Evolutionary conservation across 768 basidiomycete genomes (phyloP).

Genomic region (Lentinula sp.): DNA sequence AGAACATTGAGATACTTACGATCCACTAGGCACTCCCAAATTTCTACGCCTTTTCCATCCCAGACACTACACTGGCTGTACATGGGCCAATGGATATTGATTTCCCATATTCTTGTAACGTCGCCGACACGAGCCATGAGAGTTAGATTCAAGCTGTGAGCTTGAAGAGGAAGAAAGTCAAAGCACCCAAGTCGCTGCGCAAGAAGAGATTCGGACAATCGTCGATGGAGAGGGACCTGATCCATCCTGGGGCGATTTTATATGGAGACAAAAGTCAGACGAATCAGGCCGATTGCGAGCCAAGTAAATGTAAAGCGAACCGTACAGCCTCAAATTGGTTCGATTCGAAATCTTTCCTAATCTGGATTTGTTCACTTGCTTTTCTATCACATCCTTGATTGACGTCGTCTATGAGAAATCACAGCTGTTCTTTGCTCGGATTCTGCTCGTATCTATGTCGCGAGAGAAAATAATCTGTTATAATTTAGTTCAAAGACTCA

Average conservation of each 20-base stretch:
- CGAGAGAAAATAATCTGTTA: too few relatives aligned
- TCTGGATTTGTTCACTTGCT: neutral
- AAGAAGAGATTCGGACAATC: neutral
- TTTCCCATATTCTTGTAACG: conserved; percentile 67
- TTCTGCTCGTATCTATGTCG: too few relatives aligned
- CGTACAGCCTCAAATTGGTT: neutral
- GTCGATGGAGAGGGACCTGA: neutral
- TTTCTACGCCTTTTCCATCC: conserved; percentile 65
- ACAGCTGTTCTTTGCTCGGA: too few relatives aligned
- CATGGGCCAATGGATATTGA: conserved; percentile 57
- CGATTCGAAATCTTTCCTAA: neutral
- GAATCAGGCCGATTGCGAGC: neutral
- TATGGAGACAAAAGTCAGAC: neutral
- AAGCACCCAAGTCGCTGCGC: neutral
- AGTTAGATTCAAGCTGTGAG: too few relatives aligned
- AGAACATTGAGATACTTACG: conserved; percentile 40
- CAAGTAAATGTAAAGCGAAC: neutral
- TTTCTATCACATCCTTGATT: neutral
- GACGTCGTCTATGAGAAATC: too few relatives aligned
- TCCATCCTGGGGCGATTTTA: neutral
- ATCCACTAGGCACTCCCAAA: conserved; percentile 69
- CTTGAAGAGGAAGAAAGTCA: neutral
- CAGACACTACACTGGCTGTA: conserved; percentile 68
- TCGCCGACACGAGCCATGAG: conserved; percentile 46
- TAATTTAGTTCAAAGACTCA: too few relatives aligned